Percentiles rank a stretch among this genome's conserved stretches.
phyloP scores from a whole-genome alignment of 2,329 filamentous ascomycete species.

The Colletotrichum navitas region DNA sequence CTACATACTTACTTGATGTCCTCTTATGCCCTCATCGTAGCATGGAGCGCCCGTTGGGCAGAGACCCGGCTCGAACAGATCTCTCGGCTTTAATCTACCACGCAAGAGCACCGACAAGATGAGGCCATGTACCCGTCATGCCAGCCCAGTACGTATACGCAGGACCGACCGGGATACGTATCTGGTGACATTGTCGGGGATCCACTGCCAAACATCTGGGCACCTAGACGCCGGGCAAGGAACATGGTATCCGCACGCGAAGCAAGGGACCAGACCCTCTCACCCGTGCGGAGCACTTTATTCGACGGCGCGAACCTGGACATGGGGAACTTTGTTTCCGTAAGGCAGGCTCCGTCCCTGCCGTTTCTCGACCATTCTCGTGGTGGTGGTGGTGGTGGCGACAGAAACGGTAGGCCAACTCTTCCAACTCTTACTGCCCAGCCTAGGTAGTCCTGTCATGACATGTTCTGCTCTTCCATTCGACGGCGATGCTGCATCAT shows the following conservation, averaged over 20 bases:
- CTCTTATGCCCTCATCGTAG: background rate
- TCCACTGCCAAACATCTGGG: slow-evolving; percentile 1
- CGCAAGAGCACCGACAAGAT: slow-evolving; percentile 38
- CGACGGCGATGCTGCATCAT: slow-evolving; percentile 31
- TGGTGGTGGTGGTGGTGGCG: background rate
- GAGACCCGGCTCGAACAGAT: slow-evolving; percentile 23
- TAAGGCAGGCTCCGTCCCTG: slow-evolving; percentile 1
- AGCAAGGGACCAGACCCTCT: slow-evolving; percentile 35
- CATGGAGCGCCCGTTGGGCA: slow-evolving; percentile 4
- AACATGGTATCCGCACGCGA: slow-evolving; percentile 29
- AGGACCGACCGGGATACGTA: slow-evolving; percentile 7
- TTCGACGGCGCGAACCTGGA: slow-evolving; percentile 9
- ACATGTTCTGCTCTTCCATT: background rate
- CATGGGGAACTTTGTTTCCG: slow-evolving; percentile 20
- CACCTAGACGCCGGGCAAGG: slow-evolving; percentile 23
- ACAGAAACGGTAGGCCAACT: background rate
- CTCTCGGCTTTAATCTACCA: slow-evolving; percentile 38
- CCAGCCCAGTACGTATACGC: background rate
- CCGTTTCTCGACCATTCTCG: background rate
- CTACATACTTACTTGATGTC: too few species aligned
- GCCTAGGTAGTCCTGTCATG: slow-evolving; percentile 9
- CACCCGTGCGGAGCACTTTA: slow-evolving; percentile 9
- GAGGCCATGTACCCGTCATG: slow-evolving; percentile 39
- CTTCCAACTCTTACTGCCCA: background rate
- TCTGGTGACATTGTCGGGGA: slow-evolving; percentile 4